Percentiles rank a stretch among this genome's conserved stretches.
Conservation (phyloP, 1,139 yeast genomes). For the Entelexis paramagnoliae region DNA sequence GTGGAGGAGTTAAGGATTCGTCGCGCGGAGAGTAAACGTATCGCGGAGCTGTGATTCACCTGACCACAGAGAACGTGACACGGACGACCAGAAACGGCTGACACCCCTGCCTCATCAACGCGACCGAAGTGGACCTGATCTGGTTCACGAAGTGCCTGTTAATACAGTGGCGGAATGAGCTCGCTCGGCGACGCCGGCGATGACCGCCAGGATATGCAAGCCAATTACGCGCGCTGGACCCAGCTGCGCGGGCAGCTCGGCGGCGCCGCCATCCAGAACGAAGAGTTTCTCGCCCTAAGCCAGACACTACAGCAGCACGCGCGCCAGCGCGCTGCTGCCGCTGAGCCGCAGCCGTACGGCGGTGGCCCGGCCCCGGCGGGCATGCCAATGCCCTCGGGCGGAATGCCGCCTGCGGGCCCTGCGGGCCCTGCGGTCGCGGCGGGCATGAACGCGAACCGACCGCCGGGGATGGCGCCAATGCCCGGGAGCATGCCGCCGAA, state of each 20-base stretch:
- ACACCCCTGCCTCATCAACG: background rate
- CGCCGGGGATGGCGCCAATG: background rate
- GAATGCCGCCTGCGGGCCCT: background rate
- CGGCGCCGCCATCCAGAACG: conserved; percentile 22
- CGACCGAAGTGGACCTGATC: background rate
- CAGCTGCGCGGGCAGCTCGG: conserved; percentile 24
- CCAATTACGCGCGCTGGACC: conserved; percentile 23
- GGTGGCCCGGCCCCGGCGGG: background rate
- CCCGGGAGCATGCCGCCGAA: background rate
- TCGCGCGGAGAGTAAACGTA: background rate
- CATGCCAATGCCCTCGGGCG: background rate
- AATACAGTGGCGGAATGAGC: conserved; percentile 13
- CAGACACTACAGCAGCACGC: conserved; percentile 20
- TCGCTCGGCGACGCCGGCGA: conserved; percentile 17
- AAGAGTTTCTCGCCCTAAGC: conserved; percentile 23
- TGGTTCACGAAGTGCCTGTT: background rate
- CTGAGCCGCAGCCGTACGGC: background rate
- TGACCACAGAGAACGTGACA: background rate
- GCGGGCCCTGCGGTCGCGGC: background rate
- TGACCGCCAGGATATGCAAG: conserved; percentile 22
- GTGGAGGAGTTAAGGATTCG: too few species aligned
- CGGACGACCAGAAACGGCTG: background rate
- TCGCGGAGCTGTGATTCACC: background rate
- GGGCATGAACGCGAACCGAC: background rate
- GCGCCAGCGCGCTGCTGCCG: conserved; percentile 12